These are phyloP conservation scores for Aurifilum marmelostoma DNA, from an alignment of 2,329 filamentous ascomycete species.

Conservation along the genomic window DNA sequence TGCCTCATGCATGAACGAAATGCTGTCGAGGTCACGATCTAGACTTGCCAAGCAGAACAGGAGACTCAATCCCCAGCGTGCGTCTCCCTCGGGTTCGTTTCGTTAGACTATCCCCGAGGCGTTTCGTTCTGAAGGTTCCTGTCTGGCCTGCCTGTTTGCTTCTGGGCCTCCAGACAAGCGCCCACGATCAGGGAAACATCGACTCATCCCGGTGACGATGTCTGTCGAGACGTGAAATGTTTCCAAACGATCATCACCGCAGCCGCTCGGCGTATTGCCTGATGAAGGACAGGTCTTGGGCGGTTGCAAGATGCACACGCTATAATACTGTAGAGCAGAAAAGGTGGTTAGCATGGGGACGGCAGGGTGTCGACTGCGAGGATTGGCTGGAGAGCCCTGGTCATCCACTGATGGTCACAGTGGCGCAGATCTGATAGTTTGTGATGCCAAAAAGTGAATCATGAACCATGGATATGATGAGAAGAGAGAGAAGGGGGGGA, in stretches of 20 bases:
- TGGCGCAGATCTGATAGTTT: background rate
- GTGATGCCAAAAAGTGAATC: constrained; percentile 2
- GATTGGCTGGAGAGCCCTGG: background rate
- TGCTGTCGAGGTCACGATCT: background rate
- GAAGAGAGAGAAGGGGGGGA: background rate
- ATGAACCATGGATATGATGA: background rate
- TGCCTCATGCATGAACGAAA: constrained; percentile 5
- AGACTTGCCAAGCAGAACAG: background rate
- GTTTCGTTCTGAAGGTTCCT: background rate
- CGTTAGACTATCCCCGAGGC: background rate
- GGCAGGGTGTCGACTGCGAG: background rate
- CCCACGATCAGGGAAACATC: constrained; percentile 6
- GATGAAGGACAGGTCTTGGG: constrained; percentile 11
- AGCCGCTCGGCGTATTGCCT: constrained; percentile 4
- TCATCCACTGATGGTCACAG: background rate
- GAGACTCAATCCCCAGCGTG: background rate
- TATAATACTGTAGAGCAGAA: background rate
- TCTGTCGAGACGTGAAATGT: background rate
- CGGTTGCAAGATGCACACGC: constrained; percentile 13
- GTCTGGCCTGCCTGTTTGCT: too few species aligned
- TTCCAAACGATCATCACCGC: constrained; percentile 13
- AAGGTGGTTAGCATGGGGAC: background rate
- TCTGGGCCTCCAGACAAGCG: constrained; percentile 11
- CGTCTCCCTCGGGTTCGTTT: background rate
- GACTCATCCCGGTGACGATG: background rate